phyloP scores from a whole-genome alignment of 306 rosid genomes.

The Malus fusca region DNA sequence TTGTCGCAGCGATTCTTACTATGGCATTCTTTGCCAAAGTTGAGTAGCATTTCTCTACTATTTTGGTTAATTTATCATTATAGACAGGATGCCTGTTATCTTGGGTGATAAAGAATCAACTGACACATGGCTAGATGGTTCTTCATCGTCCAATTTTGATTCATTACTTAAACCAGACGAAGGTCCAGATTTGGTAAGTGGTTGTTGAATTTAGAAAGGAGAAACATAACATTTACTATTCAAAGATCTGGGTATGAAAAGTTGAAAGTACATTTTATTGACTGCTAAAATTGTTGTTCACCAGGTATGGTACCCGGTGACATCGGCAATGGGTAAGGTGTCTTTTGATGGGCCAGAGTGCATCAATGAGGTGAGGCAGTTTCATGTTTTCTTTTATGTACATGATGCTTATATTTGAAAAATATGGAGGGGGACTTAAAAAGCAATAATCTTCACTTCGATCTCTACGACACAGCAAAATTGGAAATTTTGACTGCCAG shows the following conservation, averaged over 20 bases:
- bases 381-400: background rate
- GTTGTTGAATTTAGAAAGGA: conserved; percentile 1
- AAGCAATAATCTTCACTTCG: background rate
- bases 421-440: background rate
- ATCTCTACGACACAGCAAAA: background rate
- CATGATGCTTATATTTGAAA: background rate
- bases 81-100: conserved; percentile 93
- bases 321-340: conserved; percentile 75
- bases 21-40: conserved; percentile 7
- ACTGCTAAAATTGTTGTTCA: conserved; percentile 2
- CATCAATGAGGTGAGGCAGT: conserved; percentile 57
- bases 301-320: conserved; percentile 84
- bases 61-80: conserved; percentile 13
- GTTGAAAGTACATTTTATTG: background rate
- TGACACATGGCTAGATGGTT: conserved; percentile 60
- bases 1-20: background rate
- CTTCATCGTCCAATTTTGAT: conserved; percentile 44
- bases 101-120: conserved; percentile 63
- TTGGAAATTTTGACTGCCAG: background rate
- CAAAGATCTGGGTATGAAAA: background rate
- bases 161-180: conserved; percentile 62
- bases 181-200: conserved; percentile 67
- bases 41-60: conserved; percentile 5
- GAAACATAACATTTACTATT: background rate
- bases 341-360: conserved; percentile 87